Base-by-base conservation (phyloP, 352 stramenopile species). In the Nothophytophthora sp. region DNA sequence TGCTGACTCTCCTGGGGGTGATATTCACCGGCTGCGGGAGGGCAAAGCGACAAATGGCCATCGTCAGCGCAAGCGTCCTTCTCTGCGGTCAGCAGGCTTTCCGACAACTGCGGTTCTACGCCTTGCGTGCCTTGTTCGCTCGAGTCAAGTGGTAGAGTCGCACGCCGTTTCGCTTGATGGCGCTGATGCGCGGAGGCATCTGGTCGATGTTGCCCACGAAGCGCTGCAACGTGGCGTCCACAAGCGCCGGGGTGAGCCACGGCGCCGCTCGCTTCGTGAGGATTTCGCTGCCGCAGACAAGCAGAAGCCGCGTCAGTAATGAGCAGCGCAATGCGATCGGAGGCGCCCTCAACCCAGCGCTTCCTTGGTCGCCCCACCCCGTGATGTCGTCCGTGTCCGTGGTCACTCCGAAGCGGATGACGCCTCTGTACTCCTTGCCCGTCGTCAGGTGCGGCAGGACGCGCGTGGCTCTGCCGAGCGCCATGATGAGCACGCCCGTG, bases 321-420 rank as follows among this genome's bases (percentile, higher is more conserved):
- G 9, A 5, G 29, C 29, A n/a, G n/a, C n/a, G n/a, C n/a, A n/a
- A n/a, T n/a, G n/a, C n/a, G n/a, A n/a, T n/a, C n/a, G n/a, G n/a
- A n/a, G n/a, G n/a, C n/a, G n/a, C n/a, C n/a, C n/a, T n/a, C 8
- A 4, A 30, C 10, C 7, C 20, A 9, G 7, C 16, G 4, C 16
- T 25, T 12, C 13, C 25, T 23, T 12, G n/a, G n/a, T 23, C 13
- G 4, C 12, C 52, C 13, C 43, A 88, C 79, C 76, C 86, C 5
- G 78, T 92, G 52, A 93, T 81, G 45, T 96, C 86, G 63, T 96
- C 86, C 22, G 83, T 77, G 59, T 78, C 63, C 7, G 86, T 95
- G 0, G 81, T 92, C 22, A 94, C 49, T 5, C 86, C 86, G 35
- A 93, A 85, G 19, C 84, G 82, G 23, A 96, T 72, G 11, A 74